A percentile compares a stretch with the other conserved stretches of the same genome.
Conservation (phyloP, 129 eudicot species). For the Oenanthe sinensis region DNA sequence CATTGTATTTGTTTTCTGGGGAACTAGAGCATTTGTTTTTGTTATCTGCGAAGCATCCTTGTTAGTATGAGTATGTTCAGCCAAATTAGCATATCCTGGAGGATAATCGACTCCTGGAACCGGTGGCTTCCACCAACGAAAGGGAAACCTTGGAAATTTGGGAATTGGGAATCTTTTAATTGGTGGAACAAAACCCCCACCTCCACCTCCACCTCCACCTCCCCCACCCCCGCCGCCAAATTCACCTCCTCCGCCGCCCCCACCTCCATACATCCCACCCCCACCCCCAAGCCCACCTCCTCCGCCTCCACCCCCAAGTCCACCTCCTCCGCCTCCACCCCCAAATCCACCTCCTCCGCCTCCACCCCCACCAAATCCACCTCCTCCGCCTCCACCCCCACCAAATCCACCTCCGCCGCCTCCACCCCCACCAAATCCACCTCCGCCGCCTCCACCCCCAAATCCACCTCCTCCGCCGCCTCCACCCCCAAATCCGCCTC, state of each 20-base stretch:
- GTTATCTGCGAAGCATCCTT: neutral
- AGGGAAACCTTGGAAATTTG: neutral
- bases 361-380: neutral
- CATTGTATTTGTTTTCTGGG: neutral
- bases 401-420: neutral
- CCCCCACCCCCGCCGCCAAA: neutral
- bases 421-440: neutral
- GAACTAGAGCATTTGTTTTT: neutral
- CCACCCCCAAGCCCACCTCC: too few relatives aligned
- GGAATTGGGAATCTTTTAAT: neutral
- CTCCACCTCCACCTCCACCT: neutral
- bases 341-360: neutral
- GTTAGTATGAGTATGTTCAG: neutral
- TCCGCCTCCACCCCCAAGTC: neutral
- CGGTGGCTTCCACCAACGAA: neutral
- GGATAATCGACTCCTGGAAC: neutral
- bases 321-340: neutral
- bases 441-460: neutral
- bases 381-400: neutral
- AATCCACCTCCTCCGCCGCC: neutral
- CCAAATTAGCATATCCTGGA: neutral
- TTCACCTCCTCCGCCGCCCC: neutral
- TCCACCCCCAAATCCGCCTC: neutral
- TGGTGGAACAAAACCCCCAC: neutral
- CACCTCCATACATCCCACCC: too few relatives aligned